Conservation (phyloP, 306 rosid species). For the Inga leiocalycina region DNA sequence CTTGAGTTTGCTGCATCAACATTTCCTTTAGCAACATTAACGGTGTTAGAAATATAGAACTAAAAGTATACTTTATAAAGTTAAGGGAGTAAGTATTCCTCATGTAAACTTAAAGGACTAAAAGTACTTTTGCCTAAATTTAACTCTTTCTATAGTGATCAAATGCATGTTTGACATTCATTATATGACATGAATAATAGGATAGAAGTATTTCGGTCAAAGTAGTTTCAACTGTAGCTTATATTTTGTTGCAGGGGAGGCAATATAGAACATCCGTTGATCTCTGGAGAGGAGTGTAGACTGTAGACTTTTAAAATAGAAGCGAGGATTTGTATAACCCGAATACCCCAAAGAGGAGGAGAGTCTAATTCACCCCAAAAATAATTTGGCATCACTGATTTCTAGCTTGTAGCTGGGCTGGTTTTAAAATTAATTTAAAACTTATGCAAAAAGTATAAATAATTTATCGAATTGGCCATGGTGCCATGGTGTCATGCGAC, state of each 20-base stretch:
- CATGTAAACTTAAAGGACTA: too few relatives aligned
- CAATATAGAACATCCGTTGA: not conserved
- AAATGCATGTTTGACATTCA: not conserved
- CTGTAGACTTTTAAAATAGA: not conserved
- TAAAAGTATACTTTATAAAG: too few relatives aligned
- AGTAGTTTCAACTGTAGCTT: not conserved
- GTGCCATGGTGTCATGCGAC: not conserved
- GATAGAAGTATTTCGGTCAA: not conserved
- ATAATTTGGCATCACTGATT: not conserved
- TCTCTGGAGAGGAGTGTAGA: not conserved
- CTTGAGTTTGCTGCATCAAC: too few relatives aligned
- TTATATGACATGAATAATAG: not conserved
- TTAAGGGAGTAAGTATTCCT: too few relatives aligned
- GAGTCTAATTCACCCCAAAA: not conserved
- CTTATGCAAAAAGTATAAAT: not conserved
- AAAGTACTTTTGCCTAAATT: too few relatives aligned
- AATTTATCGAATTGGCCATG: not conserved
- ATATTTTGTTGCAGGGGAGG: not conserved
- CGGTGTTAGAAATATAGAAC: too few relatives aligned
- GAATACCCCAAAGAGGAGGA: not conserved
- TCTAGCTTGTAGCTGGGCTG: slow-evolving; percentile 7
- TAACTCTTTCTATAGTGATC: not conserved
- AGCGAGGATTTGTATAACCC: not conserved
- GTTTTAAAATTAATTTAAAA: not conserved
- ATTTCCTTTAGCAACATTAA: too few relatives aligned